These are phyloP conservation scores for Amaranthus cruentus DNA, from an alignment of 148 eudicot genomes.

Conservation along the genomic window DNA sequence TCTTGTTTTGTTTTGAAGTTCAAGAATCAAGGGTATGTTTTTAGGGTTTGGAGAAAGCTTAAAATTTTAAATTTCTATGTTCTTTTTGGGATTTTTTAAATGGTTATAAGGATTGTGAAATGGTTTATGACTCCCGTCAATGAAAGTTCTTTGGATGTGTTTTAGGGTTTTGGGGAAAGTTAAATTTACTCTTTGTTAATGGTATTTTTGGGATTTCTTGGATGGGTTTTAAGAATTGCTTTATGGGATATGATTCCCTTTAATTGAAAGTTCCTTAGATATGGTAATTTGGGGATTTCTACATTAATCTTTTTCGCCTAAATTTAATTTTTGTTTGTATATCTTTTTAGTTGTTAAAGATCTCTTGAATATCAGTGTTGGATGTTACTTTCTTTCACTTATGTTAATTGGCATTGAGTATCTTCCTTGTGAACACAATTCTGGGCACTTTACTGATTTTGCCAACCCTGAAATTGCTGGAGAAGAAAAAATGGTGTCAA, in stretches of 20 bases:
- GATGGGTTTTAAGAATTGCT: neutral
- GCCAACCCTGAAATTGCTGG: no score
- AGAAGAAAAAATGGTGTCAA: no score
- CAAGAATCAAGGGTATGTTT: neutral
- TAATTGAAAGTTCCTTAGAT: no score
- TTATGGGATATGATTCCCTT: neutral
- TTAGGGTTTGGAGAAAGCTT: neutral
- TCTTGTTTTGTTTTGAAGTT: neutral
- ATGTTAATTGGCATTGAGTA: neutral
- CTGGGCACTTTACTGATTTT: neutral
- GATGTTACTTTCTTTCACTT: neutral
- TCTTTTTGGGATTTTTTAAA: neutral
- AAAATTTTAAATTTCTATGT: neutral
- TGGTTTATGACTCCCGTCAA: no score
- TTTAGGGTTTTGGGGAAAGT: no score
- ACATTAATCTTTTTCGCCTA: no score
- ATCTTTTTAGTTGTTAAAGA: constrained; percentile 6
- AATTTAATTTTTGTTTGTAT: neutral
- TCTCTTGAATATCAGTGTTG: neutral
- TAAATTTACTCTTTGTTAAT: no score
- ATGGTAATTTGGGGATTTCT: neutral
- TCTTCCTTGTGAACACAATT: neutral
- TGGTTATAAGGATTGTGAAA: no score
- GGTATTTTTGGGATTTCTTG: neutral
- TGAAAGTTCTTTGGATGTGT: no score